Conservation (phyloP, 2,329 filamentous ascomycete genomes). For the Parascedosporium putredinis region DNA sequence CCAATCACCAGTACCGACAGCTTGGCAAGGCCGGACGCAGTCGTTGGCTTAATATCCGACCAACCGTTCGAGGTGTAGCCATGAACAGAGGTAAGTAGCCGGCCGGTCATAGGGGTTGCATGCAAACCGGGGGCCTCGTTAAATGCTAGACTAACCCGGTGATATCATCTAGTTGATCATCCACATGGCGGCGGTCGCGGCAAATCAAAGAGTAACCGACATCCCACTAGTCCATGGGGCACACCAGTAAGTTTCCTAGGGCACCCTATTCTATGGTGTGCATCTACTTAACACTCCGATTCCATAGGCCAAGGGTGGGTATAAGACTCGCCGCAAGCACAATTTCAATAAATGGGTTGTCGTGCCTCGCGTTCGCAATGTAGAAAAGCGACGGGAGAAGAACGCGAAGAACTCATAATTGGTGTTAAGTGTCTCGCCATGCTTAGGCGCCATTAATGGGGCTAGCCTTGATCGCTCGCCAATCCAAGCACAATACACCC, state of each 20-base stretch:
- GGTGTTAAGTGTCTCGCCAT: no score
- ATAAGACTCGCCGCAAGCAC: conserved; percentile 81
- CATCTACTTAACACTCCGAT: background rate
- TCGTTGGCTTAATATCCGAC: conserved; percentile 87
- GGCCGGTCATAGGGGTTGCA: background rate
- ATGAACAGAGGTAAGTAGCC: conserved; percentile 78
- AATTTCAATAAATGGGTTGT: conserved; percentile 92
- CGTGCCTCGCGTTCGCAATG: conserved; percentile 71
- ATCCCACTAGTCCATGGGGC: conserved; percentile 95
- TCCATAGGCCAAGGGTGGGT: conserved; percentile 64
- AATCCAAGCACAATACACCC: background rate
- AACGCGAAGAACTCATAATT: conserved; percentile 17
- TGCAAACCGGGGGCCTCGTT: background rate
- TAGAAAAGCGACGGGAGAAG: conserved; percentile 75
- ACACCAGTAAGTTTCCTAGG: conserved; percentile 59
- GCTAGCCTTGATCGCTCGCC: no score
- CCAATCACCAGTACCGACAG: conserved; percentile 79
- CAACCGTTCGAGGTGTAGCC: conserved; percentile 90
- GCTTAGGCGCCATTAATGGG: no score
- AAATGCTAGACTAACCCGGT: conserved; percentile 1
- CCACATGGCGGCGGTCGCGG: conserved; percentile 97
- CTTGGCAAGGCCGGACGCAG: conserved; percentile 92
- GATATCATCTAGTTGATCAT: conserved; percentile 80
- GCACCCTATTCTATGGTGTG: background rate
- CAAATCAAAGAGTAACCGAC: conserved; percentile 96